Percentiles rank a stretch among this genome's conserved stretches.
These are phyloP conservation scores for Colletotrichum horii DNA, from an alignment of 2,329 filamentous ascomycete genomes.

Conservation along the genomic window DNA sequence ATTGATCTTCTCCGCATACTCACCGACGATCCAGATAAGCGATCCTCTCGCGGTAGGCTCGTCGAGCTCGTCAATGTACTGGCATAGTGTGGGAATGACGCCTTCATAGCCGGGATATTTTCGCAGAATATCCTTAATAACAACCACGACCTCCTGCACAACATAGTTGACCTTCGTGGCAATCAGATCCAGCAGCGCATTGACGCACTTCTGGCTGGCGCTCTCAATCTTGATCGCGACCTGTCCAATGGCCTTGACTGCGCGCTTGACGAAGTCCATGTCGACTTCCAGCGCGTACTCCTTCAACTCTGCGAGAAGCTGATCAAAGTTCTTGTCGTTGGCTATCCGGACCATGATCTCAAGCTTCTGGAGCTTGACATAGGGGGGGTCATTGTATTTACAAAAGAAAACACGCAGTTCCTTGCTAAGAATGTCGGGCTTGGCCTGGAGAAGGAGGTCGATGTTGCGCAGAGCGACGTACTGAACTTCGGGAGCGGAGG, in stretches of 20 bases:
- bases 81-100: conserved; percentile 94
- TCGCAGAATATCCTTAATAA: conserved; percentile 97
- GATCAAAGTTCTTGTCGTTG: conserved; percentile 95
- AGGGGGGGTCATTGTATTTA: conserved; percentile 99
- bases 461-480: conserved; percentile 97
- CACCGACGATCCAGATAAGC: conserved; percentile 98
- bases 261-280: conserved; percentile 96
- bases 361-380: conserved; percentile 96
- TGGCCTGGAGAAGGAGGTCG: conserved; percentile 91
- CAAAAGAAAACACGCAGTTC: conserved; percentile 99
- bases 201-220: conserved; percentile 94
- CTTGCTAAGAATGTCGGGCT: conserved; percentile 95
- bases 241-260: conserved; percentile 95
- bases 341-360: conserved; percentile 99
- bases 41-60: conserved; percentile 90
- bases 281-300: conserved; percentile 98
- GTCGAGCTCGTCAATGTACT: conserved; percentile 96
- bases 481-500: conserved; percentile 94
- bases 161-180: conserved; percentile 99
- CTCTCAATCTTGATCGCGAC: conserved; percentile 98
- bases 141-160: conserved; percentile 97
- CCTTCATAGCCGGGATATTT: conserved; percentile 98
- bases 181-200: conserved; percentile 90
- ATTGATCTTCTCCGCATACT: conserved; percentile 98
- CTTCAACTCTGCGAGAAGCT: conserved; percentile 90